Evolutionary conservation across 352 stramenopile genomes (phyloP), one percentile per base, ranked within the genome.

Genomic region (Globisporangium nagaii): DNA sequence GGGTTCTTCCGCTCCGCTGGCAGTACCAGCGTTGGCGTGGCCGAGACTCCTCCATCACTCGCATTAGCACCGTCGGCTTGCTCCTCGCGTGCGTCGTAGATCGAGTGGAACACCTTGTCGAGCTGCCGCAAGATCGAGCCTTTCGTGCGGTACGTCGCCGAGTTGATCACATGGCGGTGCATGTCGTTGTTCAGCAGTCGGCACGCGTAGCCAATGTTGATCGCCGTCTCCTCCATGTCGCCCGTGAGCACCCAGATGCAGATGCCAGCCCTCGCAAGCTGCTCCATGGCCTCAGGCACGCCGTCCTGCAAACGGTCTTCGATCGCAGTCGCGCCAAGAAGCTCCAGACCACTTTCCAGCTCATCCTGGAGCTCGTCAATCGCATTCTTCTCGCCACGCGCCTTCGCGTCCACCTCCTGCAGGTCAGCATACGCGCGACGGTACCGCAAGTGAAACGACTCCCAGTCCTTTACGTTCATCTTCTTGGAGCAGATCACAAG

Each of bases 111-210:
- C 22, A 90, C 75, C 59, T 88, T 77, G 62, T 91, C 80, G 10
- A 95, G 67, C n/a, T 79, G 71, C 2, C 77, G 72, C 11, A 93
- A 53, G 30, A 90, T 77, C 0, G 70, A 71, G 1, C 79, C 79
- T 46, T 90, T 89, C 0, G 84, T 83, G 9, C 66, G 75, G 44
- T 84, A 92, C 31, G 65, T 82, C 5, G 70, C 63, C 5, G 68
- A 61, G 49, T 92, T 95, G 42, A 95, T 86, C 43, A 95, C 78
- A 32, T 90, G 74, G n/a, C 83, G 73, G 47, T 97, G 75, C 95
- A 98, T 98, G 53, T 96, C 93, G 37, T 96, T 96, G 48, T 93
- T 98, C 3, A 95, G 65, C 36, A 96, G 65, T 3, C 76, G 80
- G 32, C 84, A 96, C 13, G 84, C 86, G 32, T 88, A 96, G 4